Evolutionary conservation across 2,329 filamentous ascomycete species (phyloP), one percentile per base, ranked within the genome.

Genomic region (Epichloe festucae): DNA sequence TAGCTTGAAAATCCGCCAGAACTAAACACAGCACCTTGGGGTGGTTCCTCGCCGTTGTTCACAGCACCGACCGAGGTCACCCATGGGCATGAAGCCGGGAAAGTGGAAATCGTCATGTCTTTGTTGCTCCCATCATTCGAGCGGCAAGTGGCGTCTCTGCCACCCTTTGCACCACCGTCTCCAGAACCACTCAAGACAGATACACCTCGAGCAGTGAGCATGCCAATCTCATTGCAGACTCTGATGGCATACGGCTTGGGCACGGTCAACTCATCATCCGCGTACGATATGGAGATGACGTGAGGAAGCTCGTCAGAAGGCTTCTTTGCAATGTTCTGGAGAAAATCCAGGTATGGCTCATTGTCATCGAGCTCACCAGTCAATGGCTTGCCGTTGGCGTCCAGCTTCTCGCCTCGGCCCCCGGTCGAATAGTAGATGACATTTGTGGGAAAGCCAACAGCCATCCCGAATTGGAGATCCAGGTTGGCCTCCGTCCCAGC

Each of bases 41-140:
- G 67, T 0, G 70, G 70, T 4, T 65, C 61, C 3, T 58, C 56
- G 2, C 56, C 57, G 56, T 67, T 67, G 40, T 54, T 60, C 1
- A 79, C 82, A 1, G 77, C 83, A 6, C 84, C 84, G 1, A 87
- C 77, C 2, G 75, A 68, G 0, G 84, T 87, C 7, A 87, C 76
- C 63, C 78, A 87, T 0, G 83, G 84, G 58, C 84, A 88, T 0
- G 76, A 75, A 0, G 76, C 77, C 0, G 84, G 84, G 65, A 87
- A 88, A 5, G 73, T 75, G 1, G 81, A 74, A 34, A 80, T 68
- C 60, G 83, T 80, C 19, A 74, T 70, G 10, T 74, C 73, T 1
- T 69, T 73, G 53, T 77, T 72, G 43, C 66, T 71, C 21, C 80
- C 81, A 52, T 84, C 79, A 59, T 82, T 81, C 52, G 72, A 73